Evolutionary conservation across 768 basidiomycete genomes (phyloP), one percentile per base, ranked within the genome.

Genomic region (Suillus subalutaceus): DNA sequence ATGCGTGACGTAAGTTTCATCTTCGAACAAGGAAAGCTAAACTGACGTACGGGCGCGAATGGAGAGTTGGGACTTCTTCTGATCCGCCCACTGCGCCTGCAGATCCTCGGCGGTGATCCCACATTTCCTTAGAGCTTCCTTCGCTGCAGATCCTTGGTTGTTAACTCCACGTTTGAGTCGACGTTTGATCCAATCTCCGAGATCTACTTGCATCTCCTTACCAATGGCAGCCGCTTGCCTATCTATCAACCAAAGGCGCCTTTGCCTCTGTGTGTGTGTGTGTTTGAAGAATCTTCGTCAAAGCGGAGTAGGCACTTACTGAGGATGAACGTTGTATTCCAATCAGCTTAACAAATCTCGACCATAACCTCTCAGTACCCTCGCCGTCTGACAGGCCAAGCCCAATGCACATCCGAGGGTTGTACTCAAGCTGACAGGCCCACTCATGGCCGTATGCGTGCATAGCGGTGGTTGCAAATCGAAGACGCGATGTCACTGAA

Each of bases 191-290:
- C 79, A 82, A 3, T 66, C 61, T 0, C 79, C 79, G 1, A 81
- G 72, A 9, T 75, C 73, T 12, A 74, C 67, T 3, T 69, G 65
- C 1, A 73, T 63, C 23, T 79, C 74, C 0, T 18, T 12, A 0
- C 72, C 74, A 23, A 81, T 74, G 5, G 68, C 68, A 0, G 58
- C 57, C 0, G 72, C 71, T 23, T 79, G 77, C 8, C 73, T 71
- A 59, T 81, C 79, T 18, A 81, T 63, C 2, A 79, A 59, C 74
- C 75, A 80, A 1, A 79, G 68, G 10, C 77, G 69, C 3, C 70
- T 66, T 1, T 70, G 65, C 18, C 69, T 66, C 77, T 70, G 38
- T 38, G 20, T 48, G 9, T 23, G 15, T 23, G 35, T 66, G 41
- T 43, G n/a, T n/a, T n/a, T n/a, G n/a, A n/a, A n/a, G n/a, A n/a